These are phyloP conservation scores for Orbilia javanica DNA, from an alignment of 2,329 filamentous ascomycete genomes.

Conservation along the genomic window DNA sequence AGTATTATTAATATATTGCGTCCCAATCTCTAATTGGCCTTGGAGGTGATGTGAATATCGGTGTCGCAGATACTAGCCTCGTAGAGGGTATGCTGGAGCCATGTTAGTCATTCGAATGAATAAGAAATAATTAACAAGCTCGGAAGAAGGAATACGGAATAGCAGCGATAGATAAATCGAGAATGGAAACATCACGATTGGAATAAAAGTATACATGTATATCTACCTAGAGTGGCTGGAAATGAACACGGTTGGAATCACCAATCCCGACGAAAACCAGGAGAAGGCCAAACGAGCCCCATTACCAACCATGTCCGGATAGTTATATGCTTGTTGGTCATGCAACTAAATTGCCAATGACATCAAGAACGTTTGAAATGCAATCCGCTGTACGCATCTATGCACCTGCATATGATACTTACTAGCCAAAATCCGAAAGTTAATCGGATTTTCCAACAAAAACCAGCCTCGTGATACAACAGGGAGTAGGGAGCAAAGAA, in stretches of 20 bases:
- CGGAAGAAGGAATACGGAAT: neutral
- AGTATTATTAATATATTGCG: slow-evolving; percentile 3
- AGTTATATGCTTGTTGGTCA: neutral
- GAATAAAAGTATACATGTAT: neutral
- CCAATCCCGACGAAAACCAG: neutral
- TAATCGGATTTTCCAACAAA: slow-evolving; percentile 33
- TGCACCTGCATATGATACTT: too few species aligned
- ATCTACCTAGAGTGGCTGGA: neutral
- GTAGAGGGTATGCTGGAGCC: neutral
- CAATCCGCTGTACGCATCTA: neutral
- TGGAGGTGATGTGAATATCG: neutral
- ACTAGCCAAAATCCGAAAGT: slow-evolving; percentile 25
- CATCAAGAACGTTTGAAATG: neutral
- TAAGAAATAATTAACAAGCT: neutral
- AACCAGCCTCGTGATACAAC: slow-evolving; percentile 39
- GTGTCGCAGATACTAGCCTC: neutral
- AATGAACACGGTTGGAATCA: neutral
- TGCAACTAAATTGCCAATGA: too few species aligned
- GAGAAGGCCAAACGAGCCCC: neutral
- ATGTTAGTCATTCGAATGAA: neutral
- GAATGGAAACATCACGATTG: too few species aligned
- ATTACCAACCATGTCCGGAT: neutral
- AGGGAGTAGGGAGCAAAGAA: neutral
- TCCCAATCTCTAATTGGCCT: slow-evolving; percentile 3
- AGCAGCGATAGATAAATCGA: neutral